phyloP scores from a whole-genome alignment of 352 stramenopile species.

The Phytophthora hibernalis region DNA sequence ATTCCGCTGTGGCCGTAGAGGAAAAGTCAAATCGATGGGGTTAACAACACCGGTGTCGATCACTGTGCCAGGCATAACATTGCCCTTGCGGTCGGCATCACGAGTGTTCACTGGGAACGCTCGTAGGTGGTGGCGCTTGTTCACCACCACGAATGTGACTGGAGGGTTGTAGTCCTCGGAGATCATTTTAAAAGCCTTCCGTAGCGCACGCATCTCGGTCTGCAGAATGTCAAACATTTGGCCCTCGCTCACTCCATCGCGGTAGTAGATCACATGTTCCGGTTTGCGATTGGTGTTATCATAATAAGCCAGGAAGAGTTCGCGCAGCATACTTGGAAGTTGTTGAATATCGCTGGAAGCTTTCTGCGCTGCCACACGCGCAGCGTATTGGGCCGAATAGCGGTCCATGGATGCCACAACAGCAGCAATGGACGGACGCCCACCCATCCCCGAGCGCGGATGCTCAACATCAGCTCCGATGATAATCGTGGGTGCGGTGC shows the following conservation, averaged over 20 bases:
- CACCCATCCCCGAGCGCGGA: constrained; percentile 54
- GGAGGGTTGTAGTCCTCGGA: constrained; percentile 65
- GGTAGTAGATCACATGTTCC: constrained; percentile 84
- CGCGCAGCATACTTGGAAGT: constrained; percentile 62
- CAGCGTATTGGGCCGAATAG: constrained; percentile 58
- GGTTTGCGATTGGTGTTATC: constrained; percentile 71
- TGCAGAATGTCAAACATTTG: constrained; percentile 80
- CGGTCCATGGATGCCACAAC: constrained; percentile 82
- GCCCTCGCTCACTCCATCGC: constrained; percentile 85
- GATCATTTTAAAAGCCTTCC: constrained; percentile 65
- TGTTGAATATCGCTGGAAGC: constrained; percentile 59
- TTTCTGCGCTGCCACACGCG: constrained; percentile 60
- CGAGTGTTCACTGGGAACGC: constrained; percentile 54
- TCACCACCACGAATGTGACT: constrained; percentile 88
- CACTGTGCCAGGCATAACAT: constrained; percentile 73
- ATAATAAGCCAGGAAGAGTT: constrained; percentile 83
- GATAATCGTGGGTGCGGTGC: constrained; percentile 65
- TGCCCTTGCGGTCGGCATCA: constrained; percentile 68
- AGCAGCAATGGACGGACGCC: constrained; percentile 70
- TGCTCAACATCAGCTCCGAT: constrained; percentile 85
- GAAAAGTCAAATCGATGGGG: constrained; percentile 90
- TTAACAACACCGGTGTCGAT: constrained; percentile 85
- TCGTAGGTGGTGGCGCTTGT: constrained; percentile 89
- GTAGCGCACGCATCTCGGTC: constrained; percentile 82
- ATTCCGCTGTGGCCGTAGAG: constrained; percentile 84